phyloP scores from a whole-genome alignment of 805 yeast species.

The Saccharomycopsis guyanensis region DNA sequence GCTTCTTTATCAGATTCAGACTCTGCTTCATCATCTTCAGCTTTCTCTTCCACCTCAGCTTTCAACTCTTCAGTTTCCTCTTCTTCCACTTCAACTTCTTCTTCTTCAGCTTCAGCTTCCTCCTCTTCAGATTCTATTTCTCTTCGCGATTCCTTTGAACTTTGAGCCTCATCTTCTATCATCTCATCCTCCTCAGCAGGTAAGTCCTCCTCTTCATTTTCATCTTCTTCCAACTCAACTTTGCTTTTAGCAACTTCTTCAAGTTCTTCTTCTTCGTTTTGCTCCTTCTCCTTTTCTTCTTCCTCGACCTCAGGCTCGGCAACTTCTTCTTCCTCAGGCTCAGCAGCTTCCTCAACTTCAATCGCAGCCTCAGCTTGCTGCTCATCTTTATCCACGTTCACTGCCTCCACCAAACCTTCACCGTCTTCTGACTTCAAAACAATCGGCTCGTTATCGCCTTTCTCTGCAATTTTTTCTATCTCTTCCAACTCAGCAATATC shows the following conservation, averaged over 20 bases:
- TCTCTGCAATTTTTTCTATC: neutral
- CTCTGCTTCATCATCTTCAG: neutral
- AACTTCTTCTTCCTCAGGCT: neutral
- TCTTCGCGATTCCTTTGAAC: neutral
- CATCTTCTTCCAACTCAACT: neutral
- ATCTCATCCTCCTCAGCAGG: slow-evolving; percentile 2
- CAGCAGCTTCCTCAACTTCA: neutral
- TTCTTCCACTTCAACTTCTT: neutral
- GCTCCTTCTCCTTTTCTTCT: slow-evolving; percentile 4
- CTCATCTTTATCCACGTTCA: neutral
- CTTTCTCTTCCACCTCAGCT: neutral
- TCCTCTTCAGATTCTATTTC: neutral
- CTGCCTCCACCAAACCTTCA: neutral
- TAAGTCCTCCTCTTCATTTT: neutral
- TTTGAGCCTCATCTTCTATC: neutral
- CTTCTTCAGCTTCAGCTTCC: too few relatives aligned
- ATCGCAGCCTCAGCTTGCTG: too few relatives aligned
- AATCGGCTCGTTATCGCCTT: neutral
- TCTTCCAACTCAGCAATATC: neutral
- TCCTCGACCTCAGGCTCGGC: slow-evolving; percentile 3
- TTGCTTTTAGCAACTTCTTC: slow-evolving; percentile 3
- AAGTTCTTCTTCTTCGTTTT: neutral
- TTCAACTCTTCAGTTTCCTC: neutral
- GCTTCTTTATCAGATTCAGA: neutral
- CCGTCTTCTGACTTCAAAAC: neutral